Percentiles rank a stretch among this genome's conserved stretches.
Conservation (phyloP, 139 green algal genomes). For the Asterochloris sp. region DNA sequence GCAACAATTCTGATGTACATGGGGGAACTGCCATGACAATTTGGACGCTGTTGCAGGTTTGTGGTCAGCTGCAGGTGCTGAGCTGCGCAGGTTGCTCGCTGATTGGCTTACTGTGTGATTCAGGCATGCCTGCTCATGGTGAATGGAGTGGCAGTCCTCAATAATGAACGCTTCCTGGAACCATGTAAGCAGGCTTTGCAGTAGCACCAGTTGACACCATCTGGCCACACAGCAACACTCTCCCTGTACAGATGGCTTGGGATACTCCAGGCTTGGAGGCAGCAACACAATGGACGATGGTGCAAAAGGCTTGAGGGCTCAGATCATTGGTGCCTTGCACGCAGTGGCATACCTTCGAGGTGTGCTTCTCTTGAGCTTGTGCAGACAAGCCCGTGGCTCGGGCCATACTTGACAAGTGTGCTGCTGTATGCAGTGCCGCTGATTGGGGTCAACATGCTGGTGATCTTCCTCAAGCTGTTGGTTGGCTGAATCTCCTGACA, state of each 20-base stretch:
- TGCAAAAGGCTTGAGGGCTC: slow-evolving; percentile 61
- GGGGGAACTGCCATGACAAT: too few relatives aligned
- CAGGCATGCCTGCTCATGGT: slow-evolving; percentile 74
- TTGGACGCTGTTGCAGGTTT: too few relatives aligned
- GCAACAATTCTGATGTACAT: too few relatives aligned
- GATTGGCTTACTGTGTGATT: not conserved
- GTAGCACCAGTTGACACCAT: too few relatives aligned
- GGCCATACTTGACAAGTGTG: not conserved
- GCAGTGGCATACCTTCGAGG: slow-evolving; percentile 78
- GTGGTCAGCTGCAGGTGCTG: too few relatives aligned
- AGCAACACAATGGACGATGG: slow-evolving; percentile 18
- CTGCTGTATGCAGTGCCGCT: slow-evolving; percentile 57
- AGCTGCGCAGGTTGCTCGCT: too few relatives aligned
- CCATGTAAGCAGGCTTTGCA: slow-evolving; percentile 34
- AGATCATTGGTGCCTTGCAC: slow-evolving; percentile 82
- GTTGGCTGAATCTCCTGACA: slow-evolving; percentile 43
- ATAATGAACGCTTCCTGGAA: slow-evolving; percentile 90
- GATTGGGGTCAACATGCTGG: slow-evolving; percentile 61
- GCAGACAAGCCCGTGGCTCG: too few relatives aligned
- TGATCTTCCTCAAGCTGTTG: slow-evolving; percentile 74
- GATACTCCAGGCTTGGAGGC: too few relatives aligned
- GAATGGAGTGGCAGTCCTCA: slow-evolving; percentile 81
- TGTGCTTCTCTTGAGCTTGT: slow-evolving; percentile 24
- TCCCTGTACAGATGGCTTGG: too few relatives aligned
- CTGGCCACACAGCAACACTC: too few relatives aligned